Conservation (phyloP, 2,329 filamentous ascomycete genomes). For the Dactylellina drechsleri region DNA sequence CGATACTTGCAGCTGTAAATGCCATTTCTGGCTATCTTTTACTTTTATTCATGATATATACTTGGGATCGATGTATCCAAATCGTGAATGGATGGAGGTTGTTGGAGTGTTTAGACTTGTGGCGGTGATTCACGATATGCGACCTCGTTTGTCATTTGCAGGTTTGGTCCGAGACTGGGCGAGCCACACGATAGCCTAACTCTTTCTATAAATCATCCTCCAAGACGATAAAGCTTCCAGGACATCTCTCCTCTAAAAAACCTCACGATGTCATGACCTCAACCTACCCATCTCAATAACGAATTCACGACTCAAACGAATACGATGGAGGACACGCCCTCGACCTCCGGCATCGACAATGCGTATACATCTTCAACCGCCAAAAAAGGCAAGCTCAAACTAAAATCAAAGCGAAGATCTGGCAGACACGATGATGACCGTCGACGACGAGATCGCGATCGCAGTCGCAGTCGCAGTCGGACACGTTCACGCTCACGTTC, state of each 20-base stretch:
- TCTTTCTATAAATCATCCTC: neutral
- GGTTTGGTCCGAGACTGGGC: no score
- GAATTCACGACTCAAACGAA: neutral
- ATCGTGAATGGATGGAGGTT: neutral
- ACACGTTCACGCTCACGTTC: slow-evolving; percentile 46
- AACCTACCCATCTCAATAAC: neutral
- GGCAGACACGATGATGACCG: slow-evolving; percentile 23
- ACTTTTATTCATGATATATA: slow-evolving; percentile 1
- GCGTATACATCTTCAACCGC: slow-evolving; percentile 46
- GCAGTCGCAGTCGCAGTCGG: slow-evolving; percentile 34
- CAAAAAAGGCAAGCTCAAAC: slow-evolving; percentile 47
- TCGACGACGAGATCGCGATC: slow-evolving; percentile 7
- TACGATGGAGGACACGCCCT: slow-evolving; percentile 25
- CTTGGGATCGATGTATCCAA: no score
- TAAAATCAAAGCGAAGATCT: slow-evolving; percentile 44
- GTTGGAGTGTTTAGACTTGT: slow-evolving; percentile 3
- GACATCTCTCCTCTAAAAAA: no score
- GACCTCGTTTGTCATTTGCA: slow-evolving; percentile 11
- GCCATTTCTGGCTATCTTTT: slow-evolving; percentile 34
- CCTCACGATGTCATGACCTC: slow-evolving; percentile 24
- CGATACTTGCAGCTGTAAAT: slow-evolving; percentile 8
- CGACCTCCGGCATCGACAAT: slow-evolving; percentile 28
- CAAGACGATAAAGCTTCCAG: no score
- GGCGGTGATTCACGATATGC: slow-evolving; percentile 16
- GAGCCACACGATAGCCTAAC: neutral